These are phyloP conservation scores for Hypoxylon sp. DNA, from an alignment of 2,329 filamentous ascomycete species.

Conservation along the genomic window DNA sequence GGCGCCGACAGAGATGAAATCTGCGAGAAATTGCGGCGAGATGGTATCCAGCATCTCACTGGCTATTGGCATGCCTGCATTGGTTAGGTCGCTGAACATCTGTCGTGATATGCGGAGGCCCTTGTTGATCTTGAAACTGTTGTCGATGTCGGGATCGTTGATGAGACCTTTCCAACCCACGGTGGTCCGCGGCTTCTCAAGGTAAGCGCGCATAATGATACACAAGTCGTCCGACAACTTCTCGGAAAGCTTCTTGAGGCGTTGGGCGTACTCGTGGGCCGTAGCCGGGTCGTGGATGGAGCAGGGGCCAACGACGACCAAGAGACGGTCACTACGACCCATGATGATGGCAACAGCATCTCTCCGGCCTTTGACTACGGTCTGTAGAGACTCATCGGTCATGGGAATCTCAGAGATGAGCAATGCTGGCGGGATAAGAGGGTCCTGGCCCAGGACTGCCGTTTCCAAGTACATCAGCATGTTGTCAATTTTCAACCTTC, in stretches of 20 bases:
- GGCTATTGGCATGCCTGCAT: slow-evolving; percentile 91
- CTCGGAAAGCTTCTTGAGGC: slow-evolving; percentile 81
- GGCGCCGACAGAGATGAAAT: slow-evolving; percentile 94
- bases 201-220: slow-evolving; percentile 98
- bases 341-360: slow-evolving; percentile 81
- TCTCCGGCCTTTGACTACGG: slow-evolving; percentile 78
- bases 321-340: slow-evolving; percentile 84
- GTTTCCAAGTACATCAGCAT: slow-evolving; percentile 51
- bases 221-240: slow-evolving; percentile 86
- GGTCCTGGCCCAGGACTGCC: slow-evolving; percentile 91
- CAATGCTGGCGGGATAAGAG: slow-evolving; percentile 88
- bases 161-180: slow-evolving; percentile 99
- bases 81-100: slow-evolving; percentile 91
- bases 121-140: slow-evolving; percentile 99
- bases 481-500: slow-evolving; percentile 15
- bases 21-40: slow-evolving; percentile 96
- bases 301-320: slow-evolving; percentile 95
- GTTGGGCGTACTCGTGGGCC: slow-evolving; percentile 88
- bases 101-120: slow-evolving; percentile 91
- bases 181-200: slow-evolving; percentile 98
- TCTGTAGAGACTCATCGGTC: slow-evolving; percentile 71
- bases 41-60: slow-evolving; percentile 99
- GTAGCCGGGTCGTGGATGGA: slow-evolving; percentile 94
- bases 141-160: slow-evolving; percentile 98
- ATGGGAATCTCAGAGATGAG: slow-evolving; percentile 88